phyloP scores from a whole-genome alignment of 2,329 filamentous ascomycete species.

The Colletotrichum destructivum region DNA sequence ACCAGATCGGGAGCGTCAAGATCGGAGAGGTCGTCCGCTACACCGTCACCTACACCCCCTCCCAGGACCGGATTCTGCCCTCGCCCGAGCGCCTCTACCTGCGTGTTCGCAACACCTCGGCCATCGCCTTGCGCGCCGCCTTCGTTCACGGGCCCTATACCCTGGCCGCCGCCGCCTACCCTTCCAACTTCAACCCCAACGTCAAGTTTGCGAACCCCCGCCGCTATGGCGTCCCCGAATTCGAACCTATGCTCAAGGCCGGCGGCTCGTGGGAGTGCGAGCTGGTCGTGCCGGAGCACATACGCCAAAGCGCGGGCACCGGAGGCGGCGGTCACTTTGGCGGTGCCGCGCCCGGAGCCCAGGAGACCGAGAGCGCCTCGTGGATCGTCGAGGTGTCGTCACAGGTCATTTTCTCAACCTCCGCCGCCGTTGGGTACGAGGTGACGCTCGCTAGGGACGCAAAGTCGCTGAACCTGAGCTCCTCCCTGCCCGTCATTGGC shows the following conservation, averaged over 20 bases:
- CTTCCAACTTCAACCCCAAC: slow-evolving; percentile 87
- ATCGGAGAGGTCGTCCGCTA: slow-evolving; percentile 95
- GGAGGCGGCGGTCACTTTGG: slow-evolving; percentile 63
- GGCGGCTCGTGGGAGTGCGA: slow-evolving; percentile 88
- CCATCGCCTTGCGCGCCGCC: slow-evolving; percentile 90
- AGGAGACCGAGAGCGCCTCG: slow-evolving; percentile 72
- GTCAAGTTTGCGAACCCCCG: slow-evolving; percentile 79
- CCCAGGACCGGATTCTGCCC: slow-evolving; percentile 89
- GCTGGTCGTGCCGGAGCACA: slow-evolving; percentile 84
- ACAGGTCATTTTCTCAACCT: slow-evolving; percentile 93
- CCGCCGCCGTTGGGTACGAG: slow-evolving; percentile 90
- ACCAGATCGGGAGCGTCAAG: slow-evolving; percentile 92
- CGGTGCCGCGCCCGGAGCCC: slow-evolving; percentile 53
- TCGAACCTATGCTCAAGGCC: slow-evolving; percentile 96
- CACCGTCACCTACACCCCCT: slow-evolving; percentile 92
- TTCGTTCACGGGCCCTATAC: slow-evolving; percentile 98
- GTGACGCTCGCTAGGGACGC: slow-evolving; percentile 88
- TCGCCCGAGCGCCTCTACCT: slow-evolving; percentile 86
- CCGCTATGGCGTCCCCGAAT: slow-evolving; percentile 85
- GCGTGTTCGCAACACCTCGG: slow-evolving; percentile 91
- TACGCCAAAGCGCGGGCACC: slow-evolving; percentile 75
- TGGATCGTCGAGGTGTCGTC: slow-evolving; percentile 95
- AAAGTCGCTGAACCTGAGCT: slow-evolving; percentile 80
- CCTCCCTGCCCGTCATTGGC: slow-evolving; percentile 61
- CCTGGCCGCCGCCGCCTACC: slow-evolving; percentile 88